phyloP scores from a whole-genome alignment of 768 basidiomycete species.

The Auriscalpium orientale region DNA sequence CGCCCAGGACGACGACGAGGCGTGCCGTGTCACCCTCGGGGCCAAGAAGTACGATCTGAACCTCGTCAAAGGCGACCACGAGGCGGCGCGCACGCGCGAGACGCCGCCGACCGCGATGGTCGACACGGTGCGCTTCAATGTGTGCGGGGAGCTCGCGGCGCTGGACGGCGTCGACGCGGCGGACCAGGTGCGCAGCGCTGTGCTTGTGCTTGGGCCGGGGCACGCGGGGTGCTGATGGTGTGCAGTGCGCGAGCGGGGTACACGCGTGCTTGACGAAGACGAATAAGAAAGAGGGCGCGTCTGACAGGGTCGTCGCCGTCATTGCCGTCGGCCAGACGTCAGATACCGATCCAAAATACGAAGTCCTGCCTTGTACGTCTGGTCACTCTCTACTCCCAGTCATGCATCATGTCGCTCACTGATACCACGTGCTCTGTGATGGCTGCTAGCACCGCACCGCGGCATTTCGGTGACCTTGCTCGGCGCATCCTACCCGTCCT shows the following conservation, averaged over 20 bases:
- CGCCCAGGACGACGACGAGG: constrained; percentile 14
- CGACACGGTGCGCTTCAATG: constrained; percentile 56
- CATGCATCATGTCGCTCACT: not conserved
- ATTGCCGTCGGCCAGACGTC: constrained; percentile 56
- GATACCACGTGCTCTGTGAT: not conserved
- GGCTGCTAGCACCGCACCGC: constrained; percentile 35
- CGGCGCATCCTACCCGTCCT: constrained; percentile 54
- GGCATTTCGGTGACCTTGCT: constrained; percentile 49
- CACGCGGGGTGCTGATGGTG: not conserved
- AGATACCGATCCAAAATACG: constrained; percentile 21
- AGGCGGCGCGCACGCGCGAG: constrained; percentile 40
- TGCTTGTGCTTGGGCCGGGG: not conserved
- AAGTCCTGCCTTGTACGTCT: constrained; percentile 23
- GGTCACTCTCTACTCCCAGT: no score
- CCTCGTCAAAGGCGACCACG: constrained; percentile 42
- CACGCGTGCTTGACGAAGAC: constrained; percentile 66
- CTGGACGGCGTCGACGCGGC: constrained; percentile 37
- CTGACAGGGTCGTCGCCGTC: constrained; percentile 63
- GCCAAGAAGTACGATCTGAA: constrained; percentile 54
- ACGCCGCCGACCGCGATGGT: constrained; percentile 57
- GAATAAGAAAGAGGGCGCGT: constrained; percentile 46
- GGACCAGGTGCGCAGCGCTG: constrained; percentile 56
- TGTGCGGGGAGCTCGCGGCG: constrained; percentile 53
- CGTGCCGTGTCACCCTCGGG: constrained; percentile 41
- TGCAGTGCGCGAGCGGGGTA: constrained; percentile 61